These are phyloP conservation scores for Pisolithus tinctorius DNA, from an alignment of 768 basidiomycete species.

Conservation along the genomic window DNA sequence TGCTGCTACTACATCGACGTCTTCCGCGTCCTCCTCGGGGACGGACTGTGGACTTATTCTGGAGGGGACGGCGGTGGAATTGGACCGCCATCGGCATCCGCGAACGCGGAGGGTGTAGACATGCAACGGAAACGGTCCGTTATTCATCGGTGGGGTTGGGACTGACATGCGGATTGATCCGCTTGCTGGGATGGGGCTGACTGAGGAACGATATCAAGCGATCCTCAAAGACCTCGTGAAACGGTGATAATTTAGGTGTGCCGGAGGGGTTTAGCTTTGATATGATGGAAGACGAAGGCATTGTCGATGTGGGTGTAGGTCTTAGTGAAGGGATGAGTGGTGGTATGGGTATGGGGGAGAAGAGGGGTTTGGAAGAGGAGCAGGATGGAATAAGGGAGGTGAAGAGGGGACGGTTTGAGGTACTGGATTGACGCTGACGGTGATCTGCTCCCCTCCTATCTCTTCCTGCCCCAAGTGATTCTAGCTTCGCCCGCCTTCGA, in stretches of 20 bases:
- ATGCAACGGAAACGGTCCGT: background rate
- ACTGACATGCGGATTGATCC: slow-evolving; percentile 67
- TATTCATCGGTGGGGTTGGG: slow-evolving; percentile 18
- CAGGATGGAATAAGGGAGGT: slow-evolving; percentile 35
- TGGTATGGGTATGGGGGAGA: slow-evolving; percentile 25
- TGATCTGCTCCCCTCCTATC: background rate
- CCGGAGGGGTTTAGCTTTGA: slow-evolving; percentile 20
- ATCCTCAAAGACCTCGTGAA: slow-evolving; percentile 72
- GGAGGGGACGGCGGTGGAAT: background rate
- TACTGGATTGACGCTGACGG: slow-evolving; percentile 39
- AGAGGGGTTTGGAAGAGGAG: slow-evolving; percentile 31
- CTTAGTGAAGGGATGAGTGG: too few relatives aligned
- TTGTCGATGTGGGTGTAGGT: slow-evolving; percentile 8
- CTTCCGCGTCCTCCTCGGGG: slow-evolving; percentile 8
- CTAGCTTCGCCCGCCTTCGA: too few relatives aligned
- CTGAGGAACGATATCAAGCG: slow-evolving; percentile 80
- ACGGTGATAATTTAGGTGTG: slow-evolving; percentile 49
- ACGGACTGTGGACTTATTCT: slow-evolving; percentile 27
- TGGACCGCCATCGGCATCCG: background rate
- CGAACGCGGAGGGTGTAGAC: background rate
- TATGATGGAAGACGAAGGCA: slow-evolving; percentile 1
- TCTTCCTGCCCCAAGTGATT: too few relatives aligned
- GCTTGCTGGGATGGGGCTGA: slow-evolving; percentile 79
- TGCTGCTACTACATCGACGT: background rate
- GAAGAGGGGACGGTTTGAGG: slow-evolving; percentile 57